Evolutionary conservation across 164 flowering plant genomes (phyloP).

Genomic region (Magnolia kwangsiensis): DNA sequence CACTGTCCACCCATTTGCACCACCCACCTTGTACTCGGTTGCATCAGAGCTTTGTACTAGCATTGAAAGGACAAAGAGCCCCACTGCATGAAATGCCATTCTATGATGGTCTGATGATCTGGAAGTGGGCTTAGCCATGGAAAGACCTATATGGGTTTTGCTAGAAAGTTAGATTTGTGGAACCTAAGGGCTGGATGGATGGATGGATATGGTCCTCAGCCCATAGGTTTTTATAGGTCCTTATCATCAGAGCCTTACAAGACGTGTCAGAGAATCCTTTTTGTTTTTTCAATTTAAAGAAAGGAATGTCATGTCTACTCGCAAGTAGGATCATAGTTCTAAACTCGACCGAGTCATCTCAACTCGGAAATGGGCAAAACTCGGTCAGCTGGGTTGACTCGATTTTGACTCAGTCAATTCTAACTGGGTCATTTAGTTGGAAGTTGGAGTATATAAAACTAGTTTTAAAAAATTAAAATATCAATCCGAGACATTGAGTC

Average conservation of each 20-base stretch:
- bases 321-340: no score
- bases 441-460: no score
- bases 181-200: neutral
- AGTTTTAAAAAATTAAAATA: no score
- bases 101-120: constrained; percentile 8
- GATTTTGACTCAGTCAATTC: no score
- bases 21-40: constrained; percentile 56
- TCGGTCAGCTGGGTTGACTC: no score
- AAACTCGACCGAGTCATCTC: no score
- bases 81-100: constrained; percentile 20
- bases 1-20: constrained; percentile 47
- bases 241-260: neutral
- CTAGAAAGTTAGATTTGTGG: constrained; percentile 4
- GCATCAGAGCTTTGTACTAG: constrained; percentile 39
- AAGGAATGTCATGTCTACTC: no score
- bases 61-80: constrained; percentile 31
- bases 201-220: neutral
- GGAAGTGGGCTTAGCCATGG: constrained; percentile 26
- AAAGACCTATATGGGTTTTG: neutral
- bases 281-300: neutral
- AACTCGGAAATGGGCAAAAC: no score
- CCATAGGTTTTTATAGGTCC: constrained; percentile 4
- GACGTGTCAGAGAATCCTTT: constrained; percentile 3
- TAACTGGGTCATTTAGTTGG: no score
- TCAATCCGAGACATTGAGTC: no score